phyloP scores from a whole-genome alignment of 331 rosid species.

The Acacia concinna region DNA sequence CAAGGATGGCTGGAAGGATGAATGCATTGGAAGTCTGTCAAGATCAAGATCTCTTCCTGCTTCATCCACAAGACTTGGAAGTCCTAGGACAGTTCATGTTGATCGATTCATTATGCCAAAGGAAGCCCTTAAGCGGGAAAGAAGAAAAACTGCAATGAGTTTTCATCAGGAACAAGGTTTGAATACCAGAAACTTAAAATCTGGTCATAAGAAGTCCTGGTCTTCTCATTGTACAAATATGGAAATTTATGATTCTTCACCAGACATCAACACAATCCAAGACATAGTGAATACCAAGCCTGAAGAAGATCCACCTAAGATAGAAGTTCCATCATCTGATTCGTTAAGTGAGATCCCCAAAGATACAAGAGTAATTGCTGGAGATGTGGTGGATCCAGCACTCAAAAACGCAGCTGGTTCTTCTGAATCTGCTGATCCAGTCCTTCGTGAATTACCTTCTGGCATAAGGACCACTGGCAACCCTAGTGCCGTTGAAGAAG shows the following conservation, averaged over 20 bases:
- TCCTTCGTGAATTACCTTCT: conserved; percentile 45
- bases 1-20: conserved; percentile 93
- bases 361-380: conserved; percentile 38
- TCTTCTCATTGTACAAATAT: conserved; percentile 46
- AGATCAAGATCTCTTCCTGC: conserved; percentile 85
- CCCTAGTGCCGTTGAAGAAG: conserved; percentile 32
- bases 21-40: conserved; percentile 46
- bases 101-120: conserved; percentile 52
- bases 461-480: conserved; percentile 20
- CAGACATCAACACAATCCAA: conserved; percentile 38
- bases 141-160: conserved; percentile 38
- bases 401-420: conserved; percentile 29
- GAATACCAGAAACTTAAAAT: conserved; percentile 46
- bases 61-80: conserved; percentile 62
- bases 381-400: conserved; percentile 35
- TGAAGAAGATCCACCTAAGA: conserved; percentile 39
- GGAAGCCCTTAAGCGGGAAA: conserved; percentile 53
- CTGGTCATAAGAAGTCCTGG: conserved; percentile 55
- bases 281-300: conserved; percentile 31
- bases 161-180: conserved; percentile 44
- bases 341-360: conserved; percentile 31
- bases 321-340: conserved; percentile 33
- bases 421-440: conserved; percentile 42
- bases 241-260: conserved; percentile 46
- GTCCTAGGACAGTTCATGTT: conserved; percentile 51